These are phyloP conservation scores for Sporothrix pseudoabietina DNA, from an alignment of 2,329 filamentous ascomycete species.

Conservation along the genomic window DNA sequence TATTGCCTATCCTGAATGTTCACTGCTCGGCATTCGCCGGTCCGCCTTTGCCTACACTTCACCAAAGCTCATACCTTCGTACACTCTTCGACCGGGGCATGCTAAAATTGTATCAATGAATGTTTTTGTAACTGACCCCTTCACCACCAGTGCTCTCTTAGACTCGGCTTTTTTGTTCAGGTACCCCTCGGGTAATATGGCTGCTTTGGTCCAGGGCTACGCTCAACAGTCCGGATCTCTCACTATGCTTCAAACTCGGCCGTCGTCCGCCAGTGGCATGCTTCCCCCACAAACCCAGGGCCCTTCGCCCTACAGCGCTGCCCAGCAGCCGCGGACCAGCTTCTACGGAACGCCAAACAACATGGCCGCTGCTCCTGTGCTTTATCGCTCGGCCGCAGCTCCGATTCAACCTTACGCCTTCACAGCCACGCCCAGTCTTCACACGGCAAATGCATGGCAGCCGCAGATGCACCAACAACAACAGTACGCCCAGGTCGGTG, in stretches of 20 bases:
- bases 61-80: background rate
- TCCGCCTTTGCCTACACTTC: background rate
- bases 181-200: conserved; percentile 60
- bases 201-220: conserved; percentile 80
- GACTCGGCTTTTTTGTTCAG: background rate
- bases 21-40: background rate
- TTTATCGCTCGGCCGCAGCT: conserved; percentile 58
- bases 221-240: conserved; percentile 73
- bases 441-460: conserved; percentile 43
- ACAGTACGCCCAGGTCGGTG: conserved; percentile 17
- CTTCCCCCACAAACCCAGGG: conserved; percentile 24
- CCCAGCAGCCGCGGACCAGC: conserved; percentile 52
- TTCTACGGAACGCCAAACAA: conserved; percentile 55
- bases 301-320: conserved; percentile 48
- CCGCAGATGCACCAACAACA: conserved; percentile 26
- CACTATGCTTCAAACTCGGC: conserved; percentile 74
- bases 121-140: background rate
- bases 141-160: background rate
- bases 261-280: conserved; percentile 44
- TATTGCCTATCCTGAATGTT: background rate
- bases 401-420: conserved; percentile 78
- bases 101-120: background rate
- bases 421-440: conserved; percentile 67
- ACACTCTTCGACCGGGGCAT: background rate
- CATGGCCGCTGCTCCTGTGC: conserved; percentile 44